These are phyloP conservation scores for Powellomyces hirtus DNA, from an alignment of 192 early-diverging fungal species.

Conservation along the genomic window DNA sequence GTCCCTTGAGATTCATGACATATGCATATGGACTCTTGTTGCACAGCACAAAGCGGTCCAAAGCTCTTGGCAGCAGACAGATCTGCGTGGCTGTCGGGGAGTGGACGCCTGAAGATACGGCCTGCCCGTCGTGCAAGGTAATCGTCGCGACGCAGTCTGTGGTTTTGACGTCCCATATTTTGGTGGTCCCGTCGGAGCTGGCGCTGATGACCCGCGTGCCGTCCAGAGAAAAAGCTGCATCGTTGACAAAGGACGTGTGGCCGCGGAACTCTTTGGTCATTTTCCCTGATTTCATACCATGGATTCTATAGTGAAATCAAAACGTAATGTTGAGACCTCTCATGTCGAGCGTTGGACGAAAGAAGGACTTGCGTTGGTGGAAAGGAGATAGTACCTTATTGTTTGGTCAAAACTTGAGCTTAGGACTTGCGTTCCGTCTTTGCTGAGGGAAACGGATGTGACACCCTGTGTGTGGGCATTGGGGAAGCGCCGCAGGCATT, in stretches of 20 bases:
- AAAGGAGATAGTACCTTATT: constrained; percentile 52
- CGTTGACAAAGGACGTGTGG: constrained; percentile 86
- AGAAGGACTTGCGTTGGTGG: background rate
- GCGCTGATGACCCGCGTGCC: constrained; percentile 71
- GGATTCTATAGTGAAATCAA: constrained; percentile 55
- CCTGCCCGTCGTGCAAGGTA: constrained; percentile 57
- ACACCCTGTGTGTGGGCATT: constrained; percentile 86
- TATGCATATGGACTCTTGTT: constrained; percentile 75
- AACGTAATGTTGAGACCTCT: too few relatives aligned
- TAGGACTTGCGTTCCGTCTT: constrained; percentile 76
- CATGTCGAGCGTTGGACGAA: too few relatives aligned
- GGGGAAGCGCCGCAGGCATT: constrained; percentile 66
- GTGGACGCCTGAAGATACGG: constrained; percentile 33
- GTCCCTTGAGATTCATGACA: constrained; percentile 64
- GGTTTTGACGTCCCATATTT: constrained; percentile 90
- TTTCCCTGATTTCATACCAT: constrained; percentile 92
- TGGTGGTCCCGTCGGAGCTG: constrained; percentile 83
- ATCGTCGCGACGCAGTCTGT: constrained; percentile 64
- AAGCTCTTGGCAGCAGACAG: constrained; percentile 56
- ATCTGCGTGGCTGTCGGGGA: constrained; percentile 56
- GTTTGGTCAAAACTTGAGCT: constrained; percentile 78
- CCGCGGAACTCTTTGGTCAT: constrained; percentile 89
- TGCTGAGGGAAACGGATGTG: constrained; percentile 73
- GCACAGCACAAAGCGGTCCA: constrained; percentile 72
- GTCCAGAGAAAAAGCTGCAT: constrained; percentile 70